Evolutionary conservation across 2,329 filamentous ascomycete genomes (phyloP), one percentile per base, ranked within the genome.

Genomic region (Fusarium pininemorale): DNA sequence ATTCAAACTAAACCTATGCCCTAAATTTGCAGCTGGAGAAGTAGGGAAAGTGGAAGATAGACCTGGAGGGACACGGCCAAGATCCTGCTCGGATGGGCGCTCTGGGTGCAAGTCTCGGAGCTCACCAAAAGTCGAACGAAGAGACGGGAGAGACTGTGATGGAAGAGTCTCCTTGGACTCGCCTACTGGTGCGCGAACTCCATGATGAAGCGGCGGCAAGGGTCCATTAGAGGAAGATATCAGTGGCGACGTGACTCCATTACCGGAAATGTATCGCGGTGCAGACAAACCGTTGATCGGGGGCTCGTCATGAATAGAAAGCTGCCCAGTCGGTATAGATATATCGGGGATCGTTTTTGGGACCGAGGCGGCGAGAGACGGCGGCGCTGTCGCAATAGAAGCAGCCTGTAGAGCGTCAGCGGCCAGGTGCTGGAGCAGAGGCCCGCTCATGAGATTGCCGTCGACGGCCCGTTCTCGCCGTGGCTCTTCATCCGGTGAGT

Each of bases 121-220:
- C 56, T 84, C 82, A 22, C 81, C 81, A 16, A 85, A 72, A 16
- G 82, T 81, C 32, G 80, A 80, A 35, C 81, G 80, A 58, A 85
- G 82, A 16, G 83, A 84, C 6, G 83, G 83, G n/a, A 85, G 77
- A 41, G 81, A 83, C 14, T 58, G 67, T 41, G 83, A 84, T 3
- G 83, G 83, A 24, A 83, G 76, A 37, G 81, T 81, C 26, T 80
- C 78, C 42, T 80, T 81, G 35, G 77, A 71, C 60, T 84, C 82
- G 13, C 79, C 80, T 47, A 78, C 79, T 20, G 82, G 80, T 10
- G 80, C 80, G 26, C 80, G 82, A 59, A 80, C 82, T 50, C 82
- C 80, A 55, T 83, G 81, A 38, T 83, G 82, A 44, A 84, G 72
- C 11, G 83, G 83, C 22, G 83, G 82, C 48, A 84, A 72, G 47